Base-by-base conservation (phyloP, 495 filamentous ascomycete genomes). In the Aspergillus cristatus region DNA sequence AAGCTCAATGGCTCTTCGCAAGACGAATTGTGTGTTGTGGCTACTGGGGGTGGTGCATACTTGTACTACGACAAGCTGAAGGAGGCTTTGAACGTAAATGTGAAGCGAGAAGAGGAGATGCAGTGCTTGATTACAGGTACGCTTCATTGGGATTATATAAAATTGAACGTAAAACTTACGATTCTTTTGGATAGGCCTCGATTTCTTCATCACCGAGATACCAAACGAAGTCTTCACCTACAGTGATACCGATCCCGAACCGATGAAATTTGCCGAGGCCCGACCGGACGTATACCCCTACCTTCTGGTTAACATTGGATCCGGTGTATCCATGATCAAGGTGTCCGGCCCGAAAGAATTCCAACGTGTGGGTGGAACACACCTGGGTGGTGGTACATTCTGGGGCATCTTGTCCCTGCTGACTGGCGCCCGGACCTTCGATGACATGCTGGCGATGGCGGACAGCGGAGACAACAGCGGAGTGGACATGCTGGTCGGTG, bases 181-280 rank as follows among this genome's bases (percentile, higher is more conserved):
- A 1, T 8, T 7, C 20, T 18, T n/a, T 12, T 17, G 28, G 34
- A 34, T 18, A 86, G 85, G 90, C 15, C 79, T 98, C 22, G 93
- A 98, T 60, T 98, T 97, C 66, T 97, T 98, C 69, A 95, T 97
- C 47, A 94, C 81, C 40, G 88, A 97, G 51, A 97, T 97, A 45
- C 93, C 91, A 34, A 74, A 78, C 49, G 91, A 98, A 63, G 88
- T 98, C 17, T 98, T 98, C 52, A 94, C 86, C 14, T 97, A 97
- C 61, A 86, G 78, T 47, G 91, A 96, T 57, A 63, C 71, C 11
- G 91, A 96, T 57, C 63, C 71, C 11, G 72, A 91, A 42, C 86
- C 88, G 12, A 93, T 93, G 81, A 74, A 82, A 42, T 95, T 90
- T 54, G 75, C 80, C 41, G 70, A 80, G 37, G 71, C 84, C 10